These are phyloP conservation scores for Lolium perenne DNA, from an alignment of 176 grass and related monocot species.

Conservation along the genomic window DNA sequence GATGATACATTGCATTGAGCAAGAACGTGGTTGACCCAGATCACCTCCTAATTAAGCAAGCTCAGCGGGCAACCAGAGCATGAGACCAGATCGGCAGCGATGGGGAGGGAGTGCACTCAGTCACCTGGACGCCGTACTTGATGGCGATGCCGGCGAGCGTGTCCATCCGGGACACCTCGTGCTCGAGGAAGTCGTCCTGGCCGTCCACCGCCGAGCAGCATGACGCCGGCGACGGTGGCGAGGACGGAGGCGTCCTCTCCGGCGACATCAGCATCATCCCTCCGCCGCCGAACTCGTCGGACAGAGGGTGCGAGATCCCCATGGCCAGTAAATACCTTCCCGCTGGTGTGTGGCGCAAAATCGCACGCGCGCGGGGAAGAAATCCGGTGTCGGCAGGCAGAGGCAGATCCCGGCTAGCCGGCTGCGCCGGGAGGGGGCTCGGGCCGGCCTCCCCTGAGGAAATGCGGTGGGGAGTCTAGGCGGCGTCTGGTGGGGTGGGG, in stretches of 20 bases:
- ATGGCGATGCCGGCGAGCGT: conserved; percentile 83
- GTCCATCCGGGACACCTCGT: conserved; percentile 74
- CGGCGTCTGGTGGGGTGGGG: too few relatives aligned
- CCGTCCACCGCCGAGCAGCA: conserved; percentile 38
- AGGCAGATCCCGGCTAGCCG: too few relatives aligned
- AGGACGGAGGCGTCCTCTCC: conserved; percentile 41
- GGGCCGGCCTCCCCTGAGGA: too few relatives aligned
- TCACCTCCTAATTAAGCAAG: neutral
- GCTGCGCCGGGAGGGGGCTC: too few relatives aligned
- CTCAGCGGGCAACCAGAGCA: neutral
- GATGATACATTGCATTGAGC: neutral
- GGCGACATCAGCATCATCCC: conserved; percentile 40
- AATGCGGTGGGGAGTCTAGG: too few relatives aligned
- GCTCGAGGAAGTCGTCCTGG: conserved; percentile 43
- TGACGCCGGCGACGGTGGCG: conserved; percentile 34
- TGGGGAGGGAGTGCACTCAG: too few relatives aligned
- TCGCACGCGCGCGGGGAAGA: neutral
- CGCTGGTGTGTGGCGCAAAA: neutral
- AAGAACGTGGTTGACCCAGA: neutral
- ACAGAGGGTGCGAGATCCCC: conserved; percentile 66
- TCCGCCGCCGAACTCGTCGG: conserved; percentile 51
- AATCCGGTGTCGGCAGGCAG: too few relatives aligned
- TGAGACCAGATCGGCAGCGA: too few relatives aligned
- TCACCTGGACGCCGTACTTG: conserved; percentile 86
- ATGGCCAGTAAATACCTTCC: neutral